These are phyloP conservation scores for Pyrenochaeta sp. DNA, from an alignment of 2,329 filamentous ascomycete species.

Conservation along the genomic window DNA sequence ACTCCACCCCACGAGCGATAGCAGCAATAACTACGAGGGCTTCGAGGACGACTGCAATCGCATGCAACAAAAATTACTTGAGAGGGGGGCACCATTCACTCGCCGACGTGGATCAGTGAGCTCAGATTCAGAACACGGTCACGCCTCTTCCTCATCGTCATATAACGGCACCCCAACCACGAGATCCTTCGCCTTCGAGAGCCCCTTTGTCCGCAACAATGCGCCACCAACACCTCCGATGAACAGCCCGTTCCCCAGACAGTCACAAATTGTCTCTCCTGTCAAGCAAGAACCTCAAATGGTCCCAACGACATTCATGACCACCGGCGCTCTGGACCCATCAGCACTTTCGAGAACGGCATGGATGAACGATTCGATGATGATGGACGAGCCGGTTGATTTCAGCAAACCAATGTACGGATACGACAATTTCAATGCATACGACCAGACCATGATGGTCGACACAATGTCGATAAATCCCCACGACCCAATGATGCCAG, in stretches of 20 bases:
- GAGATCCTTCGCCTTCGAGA: constrained; percentile 38
- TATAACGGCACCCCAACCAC: constrained; percentile 49
- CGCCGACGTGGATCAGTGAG: constrained; percentile 64
- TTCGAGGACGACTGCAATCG: constrained; percentile 67
- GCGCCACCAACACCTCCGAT: constrained; percentile 49
- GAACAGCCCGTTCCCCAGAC: constrained; percentile 47
- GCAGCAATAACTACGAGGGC: constrained; percentile 52
- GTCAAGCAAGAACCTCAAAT: constrained; percentile 42
- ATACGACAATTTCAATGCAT: constrained; percentile 40
- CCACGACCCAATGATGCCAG: constrained; percentile 42
- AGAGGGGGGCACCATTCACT: constrained; percentile 60
- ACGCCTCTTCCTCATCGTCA: constrained; percentile 48
- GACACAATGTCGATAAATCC: constrained; percentile 39
- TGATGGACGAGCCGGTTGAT: constrained; percentile 47
- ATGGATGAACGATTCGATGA: constrained; percentile 45
- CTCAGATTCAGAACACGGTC: constrained; percentile 64
- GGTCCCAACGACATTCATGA: constrained; percentile 40
- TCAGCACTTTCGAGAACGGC: constrained; percentile 34
- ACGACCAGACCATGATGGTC: constrained; percentile 45
- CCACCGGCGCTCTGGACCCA: constrained; percentile 38
- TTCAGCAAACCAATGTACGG: constrained; percentile 44
- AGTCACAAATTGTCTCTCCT: constrained; percentile 40
- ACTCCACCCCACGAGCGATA: constrained; percentile 60
- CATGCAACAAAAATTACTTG: constrained; percentile 64
- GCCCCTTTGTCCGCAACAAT: constrained; percentile 40